Evolutionary conservation across 2,329 filamentous ascomycete genomes (phyloP), one percentile per base, ranked within the genome.

Genomic region (Harringtonia lauricola): DNA sequence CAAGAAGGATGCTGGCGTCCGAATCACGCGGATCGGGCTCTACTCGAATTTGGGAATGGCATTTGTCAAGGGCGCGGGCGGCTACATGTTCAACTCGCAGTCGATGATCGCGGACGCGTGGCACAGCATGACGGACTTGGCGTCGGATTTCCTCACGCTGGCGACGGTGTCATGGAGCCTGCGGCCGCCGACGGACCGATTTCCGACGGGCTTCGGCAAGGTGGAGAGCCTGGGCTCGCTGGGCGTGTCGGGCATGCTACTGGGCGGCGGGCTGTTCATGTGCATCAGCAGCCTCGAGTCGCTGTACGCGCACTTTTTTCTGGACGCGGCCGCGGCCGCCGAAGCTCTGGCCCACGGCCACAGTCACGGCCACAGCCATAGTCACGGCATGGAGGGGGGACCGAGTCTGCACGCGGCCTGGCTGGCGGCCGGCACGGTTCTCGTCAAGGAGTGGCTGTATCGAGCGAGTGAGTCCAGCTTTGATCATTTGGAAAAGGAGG

Each of bases 361-460:
- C 65, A 59, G 72, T 51, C 69, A 83, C 66, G 67, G 73, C 36
- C 69, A 81, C 52, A 67, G 71, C 48, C 80, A 86, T 56, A 73
- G 71, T n/a, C 80, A 86, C 56, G 19, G 10, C 18, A 69, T 72
- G 47, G 80, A 84, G 59, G 65, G 71, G 47, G 76, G 80, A 2
- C 92, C 92, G 0, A 94, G 86, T 61, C 75, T 98, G 52, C 89
- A 96, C 60, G 92, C 92, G 19, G 90, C 86, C 8, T 98, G 92
- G 92, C 67, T 98, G 47, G 90, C 92, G 30, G 83, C 78, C 34
- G 90, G 86, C 18, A 95, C 87, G 2, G 92, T 98, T 45, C 63
- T 87, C 22, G 70, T 96, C 55, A 98, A 98, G 65, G 92, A 98
- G 64, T 98, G 89, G 86, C 70, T 98, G 22, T 98, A 96, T 60